Base-by-base conservation (phyloP, 176 grass and related monocot genomes). In the Coix lacrymajobi region DNA sequence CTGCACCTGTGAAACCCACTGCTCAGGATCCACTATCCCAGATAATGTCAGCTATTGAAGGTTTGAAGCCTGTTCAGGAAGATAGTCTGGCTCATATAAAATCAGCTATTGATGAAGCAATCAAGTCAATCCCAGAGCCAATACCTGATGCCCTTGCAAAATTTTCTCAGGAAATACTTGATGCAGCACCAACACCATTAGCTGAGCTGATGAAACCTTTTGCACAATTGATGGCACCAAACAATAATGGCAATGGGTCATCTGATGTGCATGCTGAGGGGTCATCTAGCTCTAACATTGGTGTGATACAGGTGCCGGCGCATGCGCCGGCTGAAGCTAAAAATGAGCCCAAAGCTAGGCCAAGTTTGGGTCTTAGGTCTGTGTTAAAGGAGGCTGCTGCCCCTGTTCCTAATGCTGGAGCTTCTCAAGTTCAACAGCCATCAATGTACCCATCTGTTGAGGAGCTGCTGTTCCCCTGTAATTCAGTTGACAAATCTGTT, bases 81-180 rank as follows among this genome's bases (percentile, higher is more conserved):
- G 68, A 88, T 80, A 54, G 49, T 51, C 69, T 87, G 28, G 79
- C 49, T 66, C 69, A 79, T 25, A 52, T 87, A 32, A 64, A 54
- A 84, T 84, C 80, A 79, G 73, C 87, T 58, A 43, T 98, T 69
- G 86, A 88, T 68, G 92, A 95, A 80, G 85, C 84, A 58, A 36
- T 96, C 46, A 92, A 86, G 80, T 69, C 85, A 75, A 68, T 90
- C 52, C 87, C 78, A 26, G 91, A 93, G 60, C 91, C 87, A 15
- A 44, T 96, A 71, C 89, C 84, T 64, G 83, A 77, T 65, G 69
- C 77, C 36, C 43, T 99, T 67, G 83, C 80, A n/a, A 90, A 93
- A 29, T 56, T 92, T 14, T 92, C 85, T 63, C 68, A 86, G 79
- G 93, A 90, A 85, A 69, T 91, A 36, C 70, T 99, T 70, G 67